Base-by-base conservation (phyloP, 2,329 filamentous ascomycete species). In the Albifimbria verrucaria region DNA sequence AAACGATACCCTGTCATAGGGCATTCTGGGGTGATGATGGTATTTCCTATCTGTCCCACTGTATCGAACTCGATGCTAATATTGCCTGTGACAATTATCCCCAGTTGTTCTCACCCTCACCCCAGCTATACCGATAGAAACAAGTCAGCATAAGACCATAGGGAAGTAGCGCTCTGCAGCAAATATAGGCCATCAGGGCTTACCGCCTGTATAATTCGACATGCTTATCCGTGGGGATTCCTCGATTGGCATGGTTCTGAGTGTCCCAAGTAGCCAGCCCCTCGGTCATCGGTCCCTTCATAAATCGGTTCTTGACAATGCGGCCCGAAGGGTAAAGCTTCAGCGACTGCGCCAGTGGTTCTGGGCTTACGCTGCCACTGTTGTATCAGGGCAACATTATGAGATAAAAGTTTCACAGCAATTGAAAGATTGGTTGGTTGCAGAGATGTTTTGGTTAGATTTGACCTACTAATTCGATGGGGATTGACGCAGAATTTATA, bases 211-310 rank as follows among this genome's bases (percentile, higher is more conserved):
- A 86, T 44, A 83, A 69, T 43, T 81, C 77, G 57, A 81, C 59
- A 10, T 62, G 53, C 48, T 71, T 62, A 24, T 62, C 55, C 7
- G 64, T 66, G 20, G 69, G 70, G 39, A 71, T 62, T 2, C 69
- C 70, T 36, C 83, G 75, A 2, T 71, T 71, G 25, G 74, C 66
- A 18, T 77, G 59, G 53, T 82, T 73, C 25, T 73, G 74, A 7
- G 77, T 72, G 53, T 79, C 73, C 80, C 81, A 87, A 7, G 77
- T 81, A 1, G 82, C 80, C 22, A 87, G 70, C 7, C 77, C 72
- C 65, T 88, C 85, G 2, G 79, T 80, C 83, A 87, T 86, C 36
- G 85, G 80, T 6, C 73, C 82, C 65, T 88, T 87, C 57, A 86
- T 65, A 65, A 86, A 82, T 20, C 82, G 74, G 62, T 87, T 87